Conservation (phyloP, 306 rosid species). For the Quercus aquifolioides region DNA sequence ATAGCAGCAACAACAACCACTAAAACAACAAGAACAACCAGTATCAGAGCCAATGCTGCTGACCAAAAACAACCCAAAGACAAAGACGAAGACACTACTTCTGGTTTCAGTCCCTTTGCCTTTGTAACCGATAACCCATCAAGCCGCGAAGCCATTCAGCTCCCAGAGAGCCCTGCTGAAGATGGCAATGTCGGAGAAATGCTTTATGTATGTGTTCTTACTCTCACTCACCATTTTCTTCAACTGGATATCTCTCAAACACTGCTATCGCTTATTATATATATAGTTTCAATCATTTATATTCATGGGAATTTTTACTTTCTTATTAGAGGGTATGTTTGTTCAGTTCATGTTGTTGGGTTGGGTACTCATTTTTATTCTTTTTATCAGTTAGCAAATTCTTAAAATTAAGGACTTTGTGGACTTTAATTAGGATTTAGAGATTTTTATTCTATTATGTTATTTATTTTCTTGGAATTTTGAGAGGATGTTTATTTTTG, state of each 20-base stretch:
- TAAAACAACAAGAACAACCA: not conserved
- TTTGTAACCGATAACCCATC: constrained; percentile 93
- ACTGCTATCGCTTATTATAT: not conserved
- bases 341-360: not conserved
- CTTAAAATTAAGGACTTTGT: not conserved
- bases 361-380: not conserved
- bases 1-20: not conserved
- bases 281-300: not conserved
- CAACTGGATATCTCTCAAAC: not conserved
- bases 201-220: constrained; percentile 58
- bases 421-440: not conserved
- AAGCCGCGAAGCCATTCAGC: constrained; percentile 86
- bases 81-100: constrained; percentile 21
- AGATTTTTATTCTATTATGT: not conserved
- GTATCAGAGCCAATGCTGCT: constrained; percentile 52
- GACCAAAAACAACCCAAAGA: constrained; percentile 32
- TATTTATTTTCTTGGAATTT: not conserved
- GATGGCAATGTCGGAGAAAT: constrained; percentile 97
- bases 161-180: constrained; percentile 79
- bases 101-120: constrained; percentile 82
- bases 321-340: not conserved
- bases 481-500: not conserved
- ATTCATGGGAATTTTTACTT: not conserved
- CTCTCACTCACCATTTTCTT: not conserved
- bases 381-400: not conserved